A percentile compares a stretch with the other conserved stretches of the same genome.
These are phyloP conservation scores for Diaporthe citriasiana DNA, from an alignment of 2,329 filamentous ascomycete species.

Conservation along the genomic window DNA sequence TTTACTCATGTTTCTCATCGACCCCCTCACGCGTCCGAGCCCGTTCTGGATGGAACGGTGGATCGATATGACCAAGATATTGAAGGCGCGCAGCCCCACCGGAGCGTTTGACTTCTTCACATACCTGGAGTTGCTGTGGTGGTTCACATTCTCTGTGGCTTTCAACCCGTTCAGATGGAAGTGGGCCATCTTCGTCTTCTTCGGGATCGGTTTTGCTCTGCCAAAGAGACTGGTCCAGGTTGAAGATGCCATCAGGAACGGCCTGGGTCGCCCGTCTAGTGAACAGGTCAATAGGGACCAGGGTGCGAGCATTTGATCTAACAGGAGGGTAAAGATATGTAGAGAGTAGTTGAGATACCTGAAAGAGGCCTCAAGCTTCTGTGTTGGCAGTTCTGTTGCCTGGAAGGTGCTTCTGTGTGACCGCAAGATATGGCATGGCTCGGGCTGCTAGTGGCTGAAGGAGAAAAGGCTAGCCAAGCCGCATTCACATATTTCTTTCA, in stretches of 20 bases:
- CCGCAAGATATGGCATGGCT: background rate
- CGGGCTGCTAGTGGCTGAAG: background rate
- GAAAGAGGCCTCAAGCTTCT: background rate
- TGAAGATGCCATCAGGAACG: conserved; percentile 74
- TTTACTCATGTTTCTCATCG: conserved; percentile 86
- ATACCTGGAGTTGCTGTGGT: conserved; percentile 86
- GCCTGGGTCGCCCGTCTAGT: conserved; percentile 53
- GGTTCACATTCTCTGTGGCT: conserved; percentile 83
- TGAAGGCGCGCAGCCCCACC: conserved; percentile 79
- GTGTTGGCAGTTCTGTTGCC: background rate
- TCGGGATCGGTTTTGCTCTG: conserved; percentile 77
- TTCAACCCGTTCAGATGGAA: conserved; percentile 93
- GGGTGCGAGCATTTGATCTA: conserved; percentile 35
- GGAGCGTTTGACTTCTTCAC: conserved; percentile 92
- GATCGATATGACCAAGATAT: conserved; percentile 84
- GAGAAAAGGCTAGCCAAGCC: background rate
- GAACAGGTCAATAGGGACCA: conserved; percentile 34
- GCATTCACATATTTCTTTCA: too few relatives aligned
- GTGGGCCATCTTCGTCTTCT: conserved; percentile 87
- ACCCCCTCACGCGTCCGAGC: conserved; percentile 80
- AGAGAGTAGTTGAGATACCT: background rate
- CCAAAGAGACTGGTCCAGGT: conserved; percentile 76
- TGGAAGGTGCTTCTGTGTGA: background rate
- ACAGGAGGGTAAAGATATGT: background rate
- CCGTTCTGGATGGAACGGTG: conserved; percentile 84